A percentile compares a stretch with the other conserved stretches of the same genome.
These are phyloP conservation scores for Pulveroboletus sp. DNA, from an alignment of 768 basidiomycete species.

Conservation along the genomic window DNA sequence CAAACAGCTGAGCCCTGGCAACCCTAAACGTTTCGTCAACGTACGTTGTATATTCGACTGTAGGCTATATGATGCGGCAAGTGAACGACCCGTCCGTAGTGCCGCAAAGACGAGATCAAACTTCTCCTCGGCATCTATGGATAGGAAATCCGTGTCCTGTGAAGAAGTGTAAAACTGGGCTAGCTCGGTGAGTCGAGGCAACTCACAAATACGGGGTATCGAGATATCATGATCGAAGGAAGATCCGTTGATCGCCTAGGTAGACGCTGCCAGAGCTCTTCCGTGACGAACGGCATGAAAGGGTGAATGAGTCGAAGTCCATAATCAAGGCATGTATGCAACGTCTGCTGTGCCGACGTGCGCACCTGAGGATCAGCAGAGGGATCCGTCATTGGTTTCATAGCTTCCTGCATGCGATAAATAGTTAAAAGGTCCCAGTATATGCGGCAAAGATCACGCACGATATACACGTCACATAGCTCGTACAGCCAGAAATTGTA, in stretches of 20 bases:
- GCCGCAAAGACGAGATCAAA: constrained; percentile 86
- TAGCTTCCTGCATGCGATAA: constrained; percentile 72
- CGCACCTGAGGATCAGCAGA: constrained; percentile 59
- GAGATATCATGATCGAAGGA: constrained; percentile 86
- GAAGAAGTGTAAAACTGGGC: neutral
- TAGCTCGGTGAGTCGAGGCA: neutral
- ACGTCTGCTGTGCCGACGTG: constrained; percentile 88
- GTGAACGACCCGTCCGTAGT: constrained; percentile 75
- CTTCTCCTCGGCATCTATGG: constrained; percentile 70
- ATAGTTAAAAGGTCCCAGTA: neutral
- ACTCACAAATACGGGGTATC: constrained; percentile 79
- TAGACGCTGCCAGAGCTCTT: constrained; percentile 97
- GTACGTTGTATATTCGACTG: constrained; percentile 80
- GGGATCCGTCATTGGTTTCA: constrained; percentile 96
- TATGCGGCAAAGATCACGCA: constrained; percentile 37
- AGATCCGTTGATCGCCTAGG: constrained; percentile 80
- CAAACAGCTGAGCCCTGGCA: neutral
- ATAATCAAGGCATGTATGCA: constrained; percentile 91
- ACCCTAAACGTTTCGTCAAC: constrained; percentile 12
- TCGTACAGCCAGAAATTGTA: constrained; percentile 99
- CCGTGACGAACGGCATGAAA: constrained; percentile 99
- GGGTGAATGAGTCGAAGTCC: constrained; percentile 92
- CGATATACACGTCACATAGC: constrained; percentile 98
- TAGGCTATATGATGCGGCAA: constrained; percentile 87
- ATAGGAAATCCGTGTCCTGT: constrained; percentile 61